These are phyloP conservation scores for Basipetospora chlamydospora DNA, from an alignment of 2,329 filamentous ascomycete species.

Conservation along the genomic window DNA sequence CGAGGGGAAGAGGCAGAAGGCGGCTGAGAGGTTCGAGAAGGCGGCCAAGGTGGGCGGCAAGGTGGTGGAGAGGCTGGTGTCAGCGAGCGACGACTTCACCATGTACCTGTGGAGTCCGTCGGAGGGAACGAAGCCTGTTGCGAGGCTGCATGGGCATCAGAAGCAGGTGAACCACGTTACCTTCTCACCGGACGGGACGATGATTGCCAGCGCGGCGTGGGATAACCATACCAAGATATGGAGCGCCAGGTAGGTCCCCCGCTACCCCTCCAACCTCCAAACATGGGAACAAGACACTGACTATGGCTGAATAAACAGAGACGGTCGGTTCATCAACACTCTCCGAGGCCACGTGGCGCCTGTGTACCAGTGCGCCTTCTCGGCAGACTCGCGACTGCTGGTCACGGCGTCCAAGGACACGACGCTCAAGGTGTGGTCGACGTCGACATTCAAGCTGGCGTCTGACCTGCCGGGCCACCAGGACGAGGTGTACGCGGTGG, in stretches of 20 bases:
- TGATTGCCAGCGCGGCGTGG: slow-evolving; percentile 80
- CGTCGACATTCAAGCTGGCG: slow-evolving; percentile 67
- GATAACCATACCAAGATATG: slow-evolving; percentile 94
- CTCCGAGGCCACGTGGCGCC: slow-evolving; percentile 78
- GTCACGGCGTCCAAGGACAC: slow-evolving; percentile 85
- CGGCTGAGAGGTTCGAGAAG: slow-evolving; percentile 71
- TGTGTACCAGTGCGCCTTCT: slow-evolving; percentile 88
- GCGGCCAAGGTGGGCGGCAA: slow-evolving; percentile 64
- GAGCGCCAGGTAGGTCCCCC: slow-evolving; percentile 48
- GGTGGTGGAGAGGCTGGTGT: slow-evolving; percentile 72
- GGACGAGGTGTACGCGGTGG: slow-evolving; percentile 86
- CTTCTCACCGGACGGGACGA: slow-evolving; percentile 77
- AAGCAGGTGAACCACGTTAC: slow-evolving; percentile 94
- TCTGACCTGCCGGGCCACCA: slow-evolving; percentile 75
- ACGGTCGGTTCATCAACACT: slow-evolving; percentile 70
- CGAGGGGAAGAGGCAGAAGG: slow-evolving; percentile 58
- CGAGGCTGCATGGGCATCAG: slow-evolving; percentile 83
- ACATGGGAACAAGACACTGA: no score
- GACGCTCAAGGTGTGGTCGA: slow-evolving; percentile 90
- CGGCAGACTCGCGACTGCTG: slow-evolving; percentile 75
- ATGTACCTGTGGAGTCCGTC: slow-evolving; percentile 91
- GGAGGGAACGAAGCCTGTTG: slow-evolving; percentile 64
- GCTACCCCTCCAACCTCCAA: no score
- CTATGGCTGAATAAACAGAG: slow-evolving; percentile 19
- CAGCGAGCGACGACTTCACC: slow-evolving; percentile 88